These are phyloP conservation scores for Russula foetens DNA, from an alignment of 768 basidiomycete species.

Conservation along the genomic window DNA sequence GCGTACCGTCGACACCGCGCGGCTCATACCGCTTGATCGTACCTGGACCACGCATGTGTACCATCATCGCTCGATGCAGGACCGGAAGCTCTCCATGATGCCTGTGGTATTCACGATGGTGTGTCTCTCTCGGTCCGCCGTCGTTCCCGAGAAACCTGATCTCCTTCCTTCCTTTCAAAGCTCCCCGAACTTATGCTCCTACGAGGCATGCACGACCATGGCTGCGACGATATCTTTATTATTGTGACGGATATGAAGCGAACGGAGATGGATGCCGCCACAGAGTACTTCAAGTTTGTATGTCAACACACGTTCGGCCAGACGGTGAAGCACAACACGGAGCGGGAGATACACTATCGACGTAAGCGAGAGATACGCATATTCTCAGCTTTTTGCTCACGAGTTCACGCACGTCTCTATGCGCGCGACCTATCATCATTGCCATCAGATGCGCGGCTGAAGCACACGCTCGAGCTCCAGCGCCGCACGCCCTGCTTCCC, in stretches of 20 bases:
- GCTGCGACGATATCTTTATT: slow-evolving; percentile 71
- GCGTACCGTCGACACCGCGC: slow-evolving; percentile 69
- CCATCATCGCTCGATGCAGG: slow-evolving; percentile 68
- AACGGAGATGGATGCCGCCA: slow-evolving; percentile 74
- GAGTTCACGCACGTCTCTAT: background rate
- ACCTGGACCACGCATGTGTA: slow-evolving; percentile 79
- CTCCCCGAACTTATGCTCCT: slow-evolving; percentile 74
- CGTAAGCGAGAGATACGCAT: slow-evolving; percentile 28
- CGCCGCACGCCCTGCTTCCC: slow-evolving; percentile 75
- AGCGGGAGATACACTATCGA: slow-evolving; percentile 59
- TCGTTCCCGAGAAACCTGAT: background rate
- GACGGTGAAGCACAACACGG: slow-evolving; percentile 56
- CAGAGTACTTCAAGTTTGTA: slow-evolving; percentile 71
- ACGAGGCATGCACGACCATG: slow-evolving; percentile 72
- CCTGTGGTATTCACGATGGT: slow-evolving; percentile 80
- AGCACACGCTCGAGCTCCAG: slow-evolving; percentile 57
- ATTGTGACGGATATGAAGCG: slow-evolving; percentile 74
- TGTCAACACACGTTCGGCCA: slow-evolving; percentile 57
- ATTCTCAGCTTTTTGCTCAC: background rate
- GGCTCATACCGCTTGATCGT: slow-evolving; percentile 71
- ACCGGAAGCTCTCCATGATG: slow-evolving; percentile 67
- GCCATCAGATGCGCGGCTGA: slow-evolving; percentile 53
- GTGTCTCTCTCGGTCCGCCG: slow-evolving; percentile 16
- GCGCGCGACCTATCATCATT: too few species aligned
- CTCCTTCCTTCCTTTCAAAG: slow-evolving; percentile 29